Evolutionary conservation across 2,329 filamentous ascomycete species (phyloP).

Genomic region (Penicillium sp.): DNA sequence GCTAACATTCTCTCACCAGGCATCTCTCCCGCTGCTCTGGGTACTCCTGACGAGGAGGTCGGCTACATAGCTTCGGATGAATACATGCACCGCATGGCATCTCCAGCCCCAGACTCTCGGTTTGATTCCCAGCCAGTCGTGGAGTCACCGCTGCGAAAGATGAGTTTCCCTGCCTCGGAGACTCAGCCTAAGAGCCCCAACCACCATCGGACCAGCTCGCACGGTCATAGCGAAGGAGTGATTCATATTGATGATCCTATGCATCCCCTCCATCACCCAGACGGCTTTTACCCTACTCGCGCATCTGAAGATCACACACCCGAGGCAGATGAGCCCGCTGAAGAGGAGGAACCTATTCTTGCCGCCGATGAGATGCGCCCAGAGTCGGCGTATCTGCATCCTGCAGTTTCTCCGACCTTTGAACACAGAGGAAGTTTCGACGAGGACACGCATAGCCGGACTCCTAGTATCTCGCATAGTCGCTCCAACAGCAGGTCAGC

Average conservation of each 20-base stretch:
- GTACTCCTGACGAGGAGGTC: slow-evolving; percentile 85
- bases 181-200: slow-evolving; percentile 33
- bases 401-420: slow-evolving; percentile 72
- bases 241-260: slow-evolving; percentile 73
- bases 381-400: slow-evolving; percentile 63
- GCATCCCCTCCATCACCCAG: slow-evolving; percentile 40
- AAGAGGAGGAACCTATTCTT: slow-evolving; percentile 72
- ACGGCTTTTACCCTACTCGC: slow-evolving; percentile 49
- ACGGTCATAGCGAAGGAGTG: slow-evolving; percentile 35
- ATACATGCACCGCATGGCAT: slow-evolving; percentile 69
- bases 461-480: slow-evolving; percentile 56
- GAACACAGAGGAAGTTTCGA: slow-evolving; percentile 59
- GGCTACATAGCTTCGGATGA: slow-evolving; percentile 84
- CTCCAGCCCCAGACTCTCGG: slow-evolving; percentile 52
- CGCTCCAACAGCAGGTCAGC: slow-evolving; percentile 61
- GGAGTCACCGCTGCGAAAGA: slow-evolving; percentile 52
- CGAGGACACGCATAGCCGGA: slow-evolving; percentile 48
- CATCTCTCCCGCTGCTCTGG: slow-evolving; percentile 57
- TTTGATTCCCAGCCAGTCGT: slow-evolving; percentile 43
- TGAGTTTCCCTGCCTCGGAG: slow-evolving; percentile 48
- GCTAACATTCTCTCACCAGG: slow-evolving; percentile 36
- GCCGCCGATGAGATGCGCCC: slow-evolving; percentile 80
- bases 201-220: slow-evolving; percentile 13
- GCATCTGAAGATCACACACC: slow-evolving; percentile 49
- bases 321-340: slow-evolving; percentile 47